Evolutionary conservation across 1,139 yeast species (phyloP), one percentile per base, ranked within the genome.

Genomic region (Kluyveromyces marxianus): DNA sequence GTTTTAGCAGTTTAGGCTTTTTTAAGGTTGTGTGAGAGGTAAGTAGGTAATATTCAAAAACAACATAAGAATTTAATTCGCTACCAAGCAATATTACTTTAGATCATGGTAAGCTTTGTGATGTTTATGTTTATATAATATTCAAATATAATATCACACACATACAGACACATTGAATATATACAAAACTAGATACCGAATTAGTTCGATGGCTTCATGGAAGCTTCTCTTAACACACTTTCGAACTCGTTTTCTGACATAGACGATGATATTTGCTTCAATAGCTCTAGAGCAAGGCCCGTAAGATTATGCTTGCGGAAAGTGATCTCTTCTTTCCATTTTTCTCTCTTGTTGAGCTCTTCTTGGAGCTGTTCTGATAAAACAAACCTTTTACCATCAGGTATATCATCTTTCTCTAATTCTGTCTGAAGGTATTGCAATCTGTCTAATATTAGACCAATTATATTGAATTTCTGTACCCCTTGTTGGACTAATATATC

Each of bases 401-500:
- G 39, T 21, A 44, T 34, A 7, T 31, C 42, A 7, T 45, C 44
- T 10, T 35, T 37, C n/a, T 48, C 45, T 5, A 37, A 45, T 37
- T 41, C 37, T 10, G 31, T 29, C n/a, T 47, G 33, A 24, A 46
- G 31, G 37, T 44, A 30, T 36, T 66, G 60, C 46, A 81, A 68
- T 54, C 72, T 74, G 56, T 81, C 78, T 46, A 71, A 68, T 30
- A 82, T 74, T 34, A 81, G 68, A 0, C 78, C 84, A 42, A 80
- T 62, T 41, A 79, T 65, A n/a, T 83, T 77, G 58, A 81, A 81
- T 42, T 83, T 69, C 50, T 79, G 65, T 57, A 80, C 85, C 6
- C 39, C 35, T 32, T 69, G 65, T 7, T 57, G 62, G 2, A 72
- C 72, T 51, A 76, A 77, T 47, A 70, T 67, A 10, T 62, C 53